Evolutionary conservation across 2,329 filamentous ascomycete genomes (phyloP), one percentile per base, ranked within the genome.

Genomic region (Blumeriella jaapii): DNA sequence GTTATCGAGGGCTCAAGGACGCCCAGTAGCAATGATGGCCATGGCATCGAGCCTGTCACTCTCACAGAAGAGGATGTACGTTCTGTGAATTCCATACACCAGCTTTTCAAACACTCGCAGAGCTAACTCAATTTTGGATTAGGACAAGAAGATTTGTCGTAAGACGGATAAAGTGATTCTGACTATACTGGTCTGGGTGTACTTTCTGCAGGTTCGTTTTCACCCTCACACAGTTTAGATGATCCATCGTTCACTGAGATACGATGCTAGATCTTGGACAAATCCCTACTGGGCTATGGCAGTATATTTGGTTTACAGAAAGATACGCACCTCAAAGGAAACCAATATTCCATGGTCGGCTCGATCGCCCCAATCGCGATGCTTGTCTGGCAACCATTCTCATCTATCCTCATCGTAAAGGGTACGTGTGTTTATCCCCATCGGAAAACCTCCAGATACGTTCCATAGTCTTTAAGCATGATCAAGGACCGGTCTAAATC

Each of bases 111-210:
- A 31, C 5, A 1, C 24, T 11, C 9, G n/a, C 6, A 8, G 30
- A 19, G 8, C 31, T 45, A 12, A 39, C 20, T 29, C 19, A 15
- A n/a, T 6, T 14, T 19, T 14, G 7, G 15, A 2, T 23, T n/a
- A 65, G 63, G 69, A 67, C 54, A 66, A 61, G 44, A 64, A 67
- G 7, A 77, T 79, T 41, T 63, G 68, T 16, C 64, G 62, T 26
- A 77, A 78, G 55, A 78, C 73, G 1, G 76, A 80, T 49, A 63
- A 61, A 31, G 62, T 63, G 17, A 73, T 81, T 36, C 61, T 80
- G 1, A 48, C 52, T 3, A 63, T 73, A 31, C 60, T 73, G 1
- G 51, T 69, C 30, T 72, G 68, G 68, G 66, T 71, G n/a, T 72
- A 72, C 51, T 72, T 73, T 47, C 59, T 74, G 9, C 68, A 71